phyloP scores from a whole-genome alignment of 1,284 basidiomycete species.

The Trichosporon ovoides region DNA sequence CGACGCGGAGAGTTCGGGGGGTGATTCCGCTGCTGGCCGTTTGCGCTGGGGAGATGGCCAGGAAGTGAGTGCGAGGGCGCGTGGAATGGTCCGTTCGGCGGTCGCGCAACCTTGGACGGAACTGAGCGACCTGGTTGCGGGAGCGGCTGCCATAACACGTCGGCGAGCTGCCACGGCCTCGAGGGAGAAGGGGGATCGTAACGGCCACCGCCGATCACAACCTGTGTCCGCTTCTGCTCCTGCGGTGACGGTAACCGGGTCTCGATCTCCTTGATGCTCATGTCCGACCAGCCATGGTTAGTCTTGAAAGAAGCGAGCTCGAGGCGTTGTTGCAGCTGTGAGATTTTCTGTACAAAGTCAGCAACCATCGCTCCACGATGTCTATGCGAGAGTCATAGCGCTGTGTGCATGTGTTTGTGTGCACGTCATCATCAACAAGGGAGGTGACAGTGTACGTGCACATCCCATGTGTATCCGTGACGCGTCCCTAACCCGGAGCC shows the following conservation, averaged over 20 bases:
- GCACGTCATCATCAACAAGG: neutral
- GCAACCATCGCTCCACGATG: neutral
- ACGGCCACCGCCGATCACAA: conserved; percentile 18
- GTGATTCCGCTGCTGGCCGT: neutral
- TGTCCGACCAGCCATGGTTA: conserved; percentile 43
- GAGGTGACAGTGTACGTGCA: neutral
- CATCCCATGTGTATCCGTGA: neutral
- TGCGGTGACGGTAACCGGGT: conserved; percentile 20
- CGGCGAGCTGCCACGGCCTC: conserved; percentile 44
- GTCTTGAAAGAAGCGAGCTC: conserved; percentile 46
- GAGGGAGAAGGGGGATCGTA: conserved; percentile 44
- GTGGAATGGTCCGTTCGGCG: conserved; percentile 2
- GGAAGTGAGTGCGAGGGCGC: conserved; percentile 18
- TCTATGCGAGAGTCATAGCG: no score
- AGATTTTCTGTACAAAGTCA: conserved; percentile 34
- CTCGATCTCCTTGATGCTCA: conserved; percentile 45
- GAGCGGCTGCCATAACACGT: conserved; percentile 43
- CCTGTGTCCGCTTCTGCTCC: conserved; percentile 14
- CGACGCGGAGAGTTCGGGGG: conserved; percentile 6
- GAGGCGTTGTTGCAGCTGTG: conserved; percentile 41
- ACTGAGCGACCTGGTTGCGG: conserved; percentile 31
- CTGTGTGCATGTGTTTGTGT: neutral
- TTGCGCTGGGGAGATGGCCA: conserved; percentile 13
- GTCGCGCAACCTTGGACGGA: neutral
- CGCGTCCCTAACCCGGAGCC: neutral